Evolutionary conservation across 225 moss, liverwort and hornwort genomes (phyloP).

Genomic region (Physcomitrium patens): DNA sequence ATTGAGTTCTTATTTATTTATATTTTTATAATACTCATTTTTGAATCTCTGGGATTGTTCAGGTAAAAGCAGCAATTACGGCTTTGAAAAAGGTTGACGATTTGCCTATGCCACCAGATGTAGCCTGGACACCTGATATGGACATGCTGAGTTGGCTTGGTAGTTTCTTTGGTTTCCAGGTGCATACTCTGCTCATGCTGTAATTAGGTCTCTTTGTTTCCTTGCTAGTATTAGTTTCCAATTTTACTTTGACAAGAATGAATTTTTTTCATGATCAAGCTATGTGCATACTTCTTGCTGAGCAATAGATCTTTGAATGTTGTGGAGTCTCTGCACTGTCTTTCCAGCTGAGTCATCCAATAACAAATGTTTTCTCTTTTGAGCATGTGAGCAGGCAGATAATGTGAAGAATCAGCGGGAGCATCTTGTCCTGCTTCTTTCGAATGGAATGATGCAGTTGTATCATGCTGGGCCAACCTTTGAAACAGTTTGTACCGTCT

Average conservation of each 20-base stretch:
- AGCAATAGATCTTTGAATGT: not conserved
- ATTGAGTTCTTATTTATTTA: too few relatives aligned
- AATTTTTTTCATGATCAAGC: conserved; percentile 6
- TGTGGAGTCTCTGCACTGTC: not conserved
- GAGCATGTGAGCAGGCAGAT: conserved; percentile 54
- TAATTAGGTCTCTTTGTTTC: conserved; percentile 12
- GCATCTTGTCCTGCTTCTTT: conserved; percentile 84
- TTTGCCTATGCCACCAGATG: conserved; percentile 56
- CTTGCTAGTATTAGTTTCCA: conserved; percentile 1
- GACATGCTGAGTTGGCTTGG: conserved; percentile 96
- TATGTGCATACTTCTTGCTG: not conserved
- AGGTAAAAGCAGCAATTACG: conserved; percentile 87
- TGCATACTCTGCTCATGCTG: conserved; percentile 27
- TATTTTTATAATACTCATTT: too few relatives aligned
- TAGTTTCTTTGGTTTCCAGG: conserved; percentile 85
- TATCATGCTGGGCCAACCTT: conserved; percentile 53
- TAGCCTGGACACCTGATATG: conserved; percentile 53
- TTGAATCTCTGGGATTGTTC: not conserved
- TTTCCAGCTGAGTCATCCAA: not conserved
- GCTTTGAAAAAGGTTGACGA: conserved; percentile 65
- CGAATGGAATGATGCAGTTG: conserved; percentile 92
- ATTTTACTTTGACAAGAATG: not conserved
- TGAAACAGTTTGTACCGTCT: conserved; percentile 44
- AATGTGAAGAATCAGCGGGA: conserved; percentile 92
- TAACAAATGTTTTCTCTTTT: conserved; percentile 1